phyloP scores from a whole-genome alignment of 495 filamentous ascomycete species.

The Achaetomiella virescens region DNA sequence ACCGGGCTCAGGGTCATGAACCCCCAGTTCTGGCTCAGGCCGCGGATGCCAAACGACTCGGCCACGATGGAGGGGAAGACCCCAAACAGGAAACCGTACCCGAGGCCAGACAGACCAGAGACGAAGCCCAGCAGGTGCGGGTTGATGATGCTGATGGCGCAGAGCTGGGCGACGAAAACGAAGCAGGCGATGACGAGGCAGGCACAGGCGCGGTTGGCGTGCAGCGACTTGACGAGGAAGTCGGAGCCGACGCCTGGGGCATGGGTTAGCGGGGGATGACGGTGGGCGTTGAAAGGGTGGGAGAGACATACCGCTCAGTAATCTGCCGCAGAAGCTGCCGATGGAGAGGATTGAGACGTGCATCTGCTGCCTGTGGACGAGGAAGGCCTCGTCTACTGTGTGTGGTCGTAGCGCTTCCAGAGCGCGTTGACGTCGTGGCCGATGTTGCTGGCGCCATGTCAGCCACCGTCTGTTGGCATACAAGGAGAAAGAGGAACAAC shows the following conservation, averaged over 20 bases:
- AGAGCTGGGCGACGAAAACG: constrained; percentile 78
- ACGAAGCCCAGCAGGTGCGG: constrained; percentile 72
- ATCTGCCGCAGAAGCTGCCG: constrained; percentile 73
- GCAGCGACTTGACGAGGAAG: constrained; percentile 70
- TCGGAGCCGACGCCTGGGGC: constrained; percentile 79
- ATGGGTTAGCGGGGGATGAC: constrained; percentile 4
- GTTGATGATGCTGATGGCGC: constrained; percentile 70
- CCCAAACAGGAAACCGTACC: constrained; percentile 91
- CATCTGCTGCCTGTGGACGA: constrained; percentile 76
- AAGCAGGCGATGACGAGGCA: constrained; percentile 69
- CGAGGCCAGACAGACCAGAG: constrained; percentile 78
- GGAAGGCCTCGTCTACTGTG: constrained; percentile 64
- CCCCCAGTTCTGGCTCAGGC: constrained; percentile 91
- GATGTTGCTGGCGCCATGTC: constrained; percentile 68
- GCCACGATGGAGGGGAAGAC: constrained; percentile 89
- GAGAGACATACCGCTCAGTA: constrained; percentile 56
- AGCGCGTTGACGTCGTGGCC: constrained; percentile 77
- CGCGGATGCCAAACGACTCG: constrained; percentile 83
- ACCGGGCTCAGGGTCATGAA: constrained; percentile 86
- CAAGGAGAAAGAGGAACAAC: constrained; percentile 29
- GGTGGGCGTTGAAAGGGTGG: not conserved
- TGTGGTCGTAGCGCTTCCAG: constrained; percentile 77
- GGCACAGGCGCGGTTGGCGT: constrained; percentile 82
- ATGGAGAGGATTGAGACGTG: constrained; percentile 91
- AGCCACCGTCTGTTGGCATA: constrained; percentile 22